These are phyloP conservation scores for Pleurotus citrinopileatus DNA, from an alignment of 768 basidiomycete species.

Conservation along the genomic window DNA sequence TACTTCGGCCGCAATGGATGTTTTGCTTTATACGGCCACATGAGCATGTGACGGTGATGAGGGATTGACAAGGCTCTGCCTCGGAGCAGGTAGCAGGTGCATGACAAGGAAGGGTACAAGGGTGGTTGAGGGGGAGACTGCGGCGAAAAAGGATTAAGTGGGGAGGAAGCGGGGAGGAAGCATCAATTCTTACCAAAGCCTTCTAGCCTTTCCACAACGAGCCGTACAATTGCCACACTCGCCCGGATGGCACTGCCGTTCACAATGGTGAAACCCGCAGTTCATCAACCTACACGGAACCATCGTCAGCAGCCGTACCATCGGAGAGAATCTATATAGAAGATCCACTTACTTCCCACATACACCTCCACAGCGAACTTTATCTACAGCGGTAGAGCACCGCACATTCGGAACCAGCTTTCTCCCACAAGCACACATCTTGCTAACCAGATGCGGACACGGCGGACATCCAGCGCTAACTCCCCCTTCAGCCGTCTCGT, in stretches of 20 bases:
- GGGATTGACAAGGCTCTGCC: slow-evolving; percentile 67
- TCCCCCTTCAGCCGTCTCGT: neutral
- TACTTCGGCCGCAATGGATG: slow-evolving; percentile 65
- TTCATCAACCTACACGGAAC: slow-evolving; percentile 59
- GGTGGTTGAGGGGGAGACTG: slow-evolving; percentile 69
- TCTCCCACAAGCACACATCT: slow-evolving; percentile 89
- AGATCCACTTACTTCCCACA: slow-evolving; percentile 66
- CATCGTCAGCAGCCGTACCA: neutral
- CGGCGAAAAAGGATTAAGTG: neutral
- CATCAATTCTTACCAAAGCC: slow-evolving; percentile 67
- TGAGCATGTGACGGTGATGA: slow-evolving; percentile 69
- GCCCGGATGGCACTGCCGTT: slow-evolving; percentile 77
- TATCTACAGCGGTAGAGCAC: slow-evolving; percentile 76
- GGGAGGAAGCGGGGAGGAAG: slow-evolving; percentile 19
- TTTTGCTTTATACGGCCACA: slow-evolving; percentile 82
- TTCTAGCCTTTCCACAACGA: slow-evolving; percentile 83
- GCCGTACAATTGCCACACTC: slow-evolving; percentile 76
- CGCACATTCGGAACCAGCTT: slow-evolving; percentile 72
- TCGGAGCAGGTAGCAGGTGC: slow-evolving; percentile 87
- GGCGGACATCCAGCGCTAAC: slow-evolving; percentile 64
- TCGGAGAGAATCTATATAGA: neutral
- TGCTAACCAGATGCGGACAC: slow-evolving; percentile 77
- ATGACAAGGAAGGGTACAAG: slow-evolving; percentile 79
- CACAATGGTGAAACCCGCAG: slow-evolving; percentile 92
- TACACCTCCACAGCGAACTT: slow-evolving; percentile 78